These are phyloP conservation scores for Antitrichia curtipendula DNA, from an alignment of 225 moss, liverwort and hornwort species.

Conservation along the genomic window DNA sequence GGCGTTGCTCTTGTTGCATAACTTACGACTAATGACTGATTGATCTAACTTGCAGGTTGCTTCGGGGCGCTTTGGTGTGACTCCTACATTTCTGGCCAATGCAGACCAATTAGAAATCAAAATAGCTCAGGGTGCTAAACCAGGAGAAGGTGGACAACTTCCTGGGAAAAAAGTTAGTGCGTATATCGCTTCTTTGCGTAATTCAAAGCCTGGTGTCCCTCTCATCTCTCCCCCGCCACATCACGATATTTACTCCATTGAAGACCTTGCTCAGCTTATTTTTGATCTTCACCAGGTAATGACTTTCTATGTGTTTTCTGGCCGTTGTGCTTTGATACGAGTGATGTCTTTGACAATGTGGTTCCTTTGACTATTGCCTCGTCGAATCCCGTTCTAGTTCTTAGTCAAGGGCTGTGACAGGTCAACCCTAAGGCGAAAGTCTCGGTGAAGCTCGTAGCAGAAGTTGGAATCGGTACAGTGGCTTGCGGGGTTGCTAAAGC, in stretches of 20 bases:
- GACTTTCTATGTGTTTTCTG: neutral
- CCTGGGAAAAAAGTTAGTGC: slow-evolving; percentile 93
- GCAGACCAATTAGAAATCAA: slow-evolving; percentile 80
- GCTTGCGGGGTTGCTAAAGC: slow-evolving; percentile 90
- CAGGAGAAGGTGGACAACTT: slow-evolving; percentile 91
- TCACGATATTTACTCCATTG: slow-evolving; percentile 94
- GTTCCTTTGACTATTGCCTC: neutral
- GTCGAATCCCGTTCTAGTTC: neutral
- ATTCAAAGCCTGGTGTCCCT: slow-evolving; percentile 74
- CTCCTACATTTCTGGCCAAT: slow-evolving; percentile 77
- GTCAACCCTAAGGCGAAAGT: slow-evolving; percentile 92
- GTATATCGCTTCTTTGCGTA: slow-evolving; percentile 79
- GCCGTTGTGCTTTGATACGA: neutral
- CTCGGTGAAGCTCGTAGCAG: slow-evolving; percentile 88
- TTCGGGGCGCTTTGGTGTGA: slow-evolving; percentile 91
- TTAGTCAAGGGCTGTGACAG: slow-evolving; percentile 15
- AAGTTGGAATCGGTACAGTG: slow-evolving; percentile 92
- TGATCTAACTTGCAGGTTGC: slow-evolving; percentile 46
- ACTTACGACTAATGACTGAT: neutral
- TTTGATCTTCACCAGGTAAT: slow-evolving; percentile 85
- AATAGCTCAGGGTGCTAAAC: slow-evolving; percentile 91
- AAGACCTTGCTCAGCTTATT: slow-evolving; percentile 83
- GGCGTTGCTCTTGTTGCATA: neutral
- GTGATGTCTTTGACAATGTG: neutral
- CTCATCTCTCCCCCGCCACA: slow-evolving; percentile 92